phyloP scores from a whole-genome alignment of 73 alveolate species.

The Loxodes magnus region DNA sequence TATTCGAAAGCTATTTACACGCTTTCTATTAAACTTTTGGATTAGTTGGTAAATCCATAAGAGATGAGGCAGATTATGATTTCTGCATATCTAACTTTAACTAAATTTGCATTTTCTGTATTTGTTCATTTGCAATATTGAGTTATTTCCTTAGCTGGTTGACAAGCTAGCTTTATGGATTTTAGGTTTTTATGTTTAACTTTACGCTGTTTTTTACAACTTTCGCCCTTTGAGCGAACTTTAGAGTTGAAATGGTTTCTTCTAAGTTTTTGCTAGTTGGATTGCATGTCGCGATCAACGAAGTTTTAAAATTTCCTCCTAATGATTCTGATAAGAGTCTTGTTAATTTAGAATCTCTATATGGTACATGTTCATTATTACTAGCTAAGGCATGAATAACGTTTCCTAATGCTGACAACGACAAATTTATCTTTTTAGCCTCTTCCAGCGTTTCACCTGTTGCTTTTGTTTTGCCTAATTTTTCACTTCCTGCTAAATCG shows the following conservation, averaged over 20 bases:
- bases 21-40: too few species aligned
- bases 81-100: too few species aligned
- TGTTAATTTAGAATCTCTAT: constrained; percentile 75
- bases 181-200: constrained; percentile 46
- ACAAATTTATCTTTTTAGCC: constrained; percentile 64
- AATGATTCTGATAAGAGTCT: constrained; percentile 83
- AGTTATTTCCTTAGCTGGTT: constrained; percentile 9
- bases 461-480: constrained; percentile 59
- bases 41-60: too few species aligned
- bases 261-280: constrained; percentile 71
- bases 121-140: too few species aligned
- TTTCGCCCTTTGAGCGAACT: constrained; percentile 91
- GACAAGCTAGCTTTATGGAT: background rate
- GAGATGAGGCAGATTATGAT: too few species aligned
- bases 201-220: constrained; percentile 54
- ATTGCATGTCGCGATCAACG: constrained; percentile 83
- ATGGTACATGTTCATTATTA: constrained; percentile 57
- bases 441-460: constrained; percentile 68
- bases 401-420: constrained; percentile 71
- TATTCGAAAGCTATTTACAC: too few species aligned
- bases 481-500: constrained; percentile 82
- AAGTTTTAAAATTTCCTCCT: constrained; percentile 93
- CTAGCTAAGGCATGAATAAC: constrained; percentile 63
- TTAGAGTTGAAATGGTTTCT: constrained; percentile 75
- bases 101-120: too few species aligned